Percentiles rank a stretch among this genome's conserved stretches.
These are phyloP conservation scores for Dryadomyces quercivorus DNA, from an alignment of 2,329 filamentous ascomycete genomes.

Conservation along the genomic window DNA sequence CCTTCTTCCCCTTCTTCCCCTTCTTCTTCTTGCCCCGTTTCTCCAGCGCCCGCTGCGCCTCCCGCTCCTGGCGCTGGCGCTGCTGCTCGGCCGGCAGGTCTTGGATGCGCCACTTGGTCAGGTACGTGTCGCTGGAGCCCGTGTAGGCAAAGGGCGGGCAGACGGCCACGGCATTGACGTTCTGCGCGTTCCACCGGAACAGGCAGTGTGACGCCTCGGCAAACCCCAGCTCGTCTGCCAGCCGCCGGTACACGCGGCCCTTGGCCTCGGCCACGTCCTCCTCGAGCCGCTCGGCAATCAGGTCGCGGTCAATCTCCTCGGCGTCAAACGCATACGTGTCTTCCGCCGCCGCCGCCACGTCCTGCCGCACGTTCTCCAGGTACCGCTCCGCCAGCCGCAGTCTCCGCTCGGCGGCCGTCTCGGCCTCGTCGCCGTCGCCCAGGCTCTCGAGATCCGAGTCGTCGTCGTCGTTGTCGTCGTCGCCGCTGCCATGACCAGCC, in stretches of 20 bases:
- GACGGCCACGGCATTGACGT: constrained; percentile 68
- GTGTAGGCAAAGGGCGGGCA: constrained; percentile 78
- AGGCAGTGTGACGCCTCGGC: constrained; percentile 52
- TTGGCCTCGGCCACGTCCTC: constrained; percentile 90
- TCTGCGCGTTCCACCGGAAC: constrained; percentile 67
- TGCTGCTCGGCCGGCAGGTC: constrained; percentile 48
- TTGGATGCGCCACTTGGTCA: constrained; percentile 85
- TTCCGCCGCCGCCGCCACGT: constrained; percentile 32
- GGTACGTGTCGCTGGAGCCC: constrained; percentile 67
- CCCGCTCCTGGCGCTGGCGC: constrained; percentile 45
- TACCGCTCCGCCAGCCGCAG: constrained; percentile 84
- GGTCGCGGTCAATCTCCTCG: constrained; percentile 80
- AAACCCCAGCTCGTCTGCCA: constrained; percentile 65
- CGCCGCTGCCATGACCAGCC: too few species aligned
- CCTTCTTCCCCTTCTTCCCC: constrained; percentile 21
- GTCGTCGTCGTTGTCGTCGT: constrained; percentile 19
- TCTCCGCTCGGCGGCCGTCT: constrained; percentile 82
- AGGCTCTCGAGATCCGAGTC: constrained; percentile 37
- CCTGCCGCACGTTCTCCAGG: constrained; percentile 75
- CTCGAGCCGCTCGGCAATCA: constrained; percentile 80
- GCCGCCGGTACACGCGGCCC: constrained; percentile 72
- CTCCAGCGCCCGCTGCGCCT: constrained; percentile 37
- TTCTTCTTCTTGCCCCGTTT: constrained; percentile 46
- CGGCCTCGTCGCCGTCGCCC: constrained; percentile 61
- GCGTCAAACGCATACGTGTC: constrained; percentile 86